Conservation (phyloP, 768 basidiomycete genomes). For the Paxillus ammoniavirescens region DNA sequence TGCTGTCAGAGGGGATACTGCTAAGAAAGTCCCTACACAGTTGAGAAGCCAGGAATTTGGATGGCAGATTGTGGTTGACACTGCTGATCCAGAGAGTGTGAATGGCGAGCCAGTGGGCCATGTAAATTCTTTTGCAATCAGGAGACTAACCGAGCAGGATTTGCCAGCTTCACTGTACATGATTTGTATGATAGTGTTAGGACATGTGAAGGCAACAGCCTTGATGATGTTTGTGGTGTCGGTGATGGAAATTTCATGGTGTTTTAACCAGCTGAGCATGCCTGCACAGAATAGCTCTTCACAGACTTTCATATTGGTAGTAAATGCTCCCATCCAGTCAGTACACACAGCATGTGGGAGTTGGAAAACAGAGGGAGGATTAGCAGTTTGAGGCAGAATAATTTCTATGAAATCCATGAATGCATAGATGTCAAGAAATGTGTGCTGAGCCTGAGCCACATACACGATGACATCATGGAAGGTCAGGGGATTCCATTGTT, state of each 20-base stretch:
- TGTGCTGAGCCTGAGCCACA: neutral
- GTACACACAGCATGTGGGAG: neutral
- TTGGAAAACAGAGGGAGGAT: neutral
- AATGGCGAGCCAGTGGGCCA: conserved; percentile 11
- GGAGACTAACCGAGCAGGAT: neutral
- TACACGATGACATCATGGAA: neutral
- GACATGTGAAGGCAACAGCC: neutral
- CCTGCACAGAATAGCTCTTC: conserved; percentile 3
- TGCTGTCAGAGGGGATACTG: neutral
- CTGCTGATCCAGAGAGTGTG: conserved; percentile 2
- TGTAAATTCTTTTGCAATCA: neutral
- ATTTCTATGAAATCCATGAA: conserved; percentile 8
- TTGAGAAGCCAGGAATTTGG: conserved; percentile 3
- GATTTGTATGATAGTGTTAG: neutral
- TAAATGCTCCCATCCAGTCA: conserved; percentile 15
- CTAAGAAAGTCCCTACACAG: conserved; percentile 9
- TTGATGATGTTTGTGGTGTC: conserved; percentile 1
- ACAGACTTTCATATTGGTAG: neutral
- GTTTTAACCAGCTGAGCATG: conserved; percentile 8
- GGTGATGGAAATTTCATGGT: neutral
- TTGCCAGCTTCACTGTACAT: neutral
- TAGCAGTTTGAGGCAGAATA: neutral
- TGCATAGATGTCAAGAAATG: conserved; percentile 4
- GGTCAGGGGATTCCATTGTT: too few relatives aligned
- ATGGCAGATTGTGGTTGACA: conserved; percentile 1